These are phyloP conservation scores for Carex scoparia DNA, from an alignment of 176 grass and related monocot species.

Conservation along the genomic window DNA sequence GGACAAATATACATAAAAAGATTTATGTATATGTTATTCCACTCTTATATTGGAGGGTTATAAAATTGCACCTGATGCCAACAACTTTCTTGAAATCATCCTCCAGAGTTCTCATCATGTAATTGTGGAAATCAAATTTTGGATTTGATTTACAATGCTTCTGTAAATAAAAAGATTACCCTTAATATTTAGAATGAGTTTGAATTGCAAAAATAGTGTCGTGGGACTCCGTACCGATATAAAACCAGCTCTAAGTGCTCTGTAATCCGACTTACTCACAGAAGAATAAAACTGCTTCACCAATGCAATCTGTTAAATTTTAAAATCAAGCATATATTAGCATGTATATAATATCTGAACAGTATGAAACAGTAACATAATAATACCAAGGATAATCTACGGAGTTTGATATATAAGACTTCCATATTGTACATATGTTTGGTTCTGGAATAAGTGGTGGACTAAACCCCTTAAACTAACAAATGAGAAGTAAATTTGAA, in stretches of 20 bases:
- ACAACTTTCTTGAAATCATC: constrained; percentile 91
- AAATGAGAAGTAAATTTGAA: no score
- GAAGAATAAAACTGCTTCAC: constrained; percentile 76
- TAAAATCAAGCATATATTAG: neutral
- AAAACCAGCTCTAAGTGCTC: constrained; percentile 73
- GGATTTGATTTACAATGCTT: constrained; percentile 22
- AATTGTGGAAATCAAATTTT: constrained; percentile 72
- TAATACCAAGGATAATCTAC: neutral
- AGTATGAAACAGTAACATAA: neutral
- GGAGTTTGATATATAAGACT: neutral
- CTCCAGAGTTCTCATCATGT: constrained; percentile 57
- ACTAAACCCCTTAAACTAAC: no score
- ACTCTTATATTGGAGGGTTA: constrained; percentile 18
- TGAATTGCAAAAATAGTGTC: constrained; percentile 12
- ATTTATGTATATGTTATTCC: neutral
- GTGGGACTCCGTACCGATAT: constrained; percentile 42
- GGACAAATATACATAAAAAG: constrained; percentile 15
- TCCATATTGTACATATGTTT: neutral
- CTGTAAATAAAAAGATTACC: constrained; percentile 34
- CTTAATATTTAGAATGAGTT: constrained; percentile 4
- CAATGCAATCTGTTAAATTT: constrained; percentile 62
- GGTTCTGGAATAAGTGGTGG: no score
- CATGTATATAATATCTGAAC: neutral
- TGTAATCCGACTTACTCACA: constrained; percentile 83
- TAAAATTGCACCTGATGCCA: constrained; percentile 62